Conservation (phyloP, 2,329 filamentous ascomycete species). For the Macrophomina tecta region DNA sequence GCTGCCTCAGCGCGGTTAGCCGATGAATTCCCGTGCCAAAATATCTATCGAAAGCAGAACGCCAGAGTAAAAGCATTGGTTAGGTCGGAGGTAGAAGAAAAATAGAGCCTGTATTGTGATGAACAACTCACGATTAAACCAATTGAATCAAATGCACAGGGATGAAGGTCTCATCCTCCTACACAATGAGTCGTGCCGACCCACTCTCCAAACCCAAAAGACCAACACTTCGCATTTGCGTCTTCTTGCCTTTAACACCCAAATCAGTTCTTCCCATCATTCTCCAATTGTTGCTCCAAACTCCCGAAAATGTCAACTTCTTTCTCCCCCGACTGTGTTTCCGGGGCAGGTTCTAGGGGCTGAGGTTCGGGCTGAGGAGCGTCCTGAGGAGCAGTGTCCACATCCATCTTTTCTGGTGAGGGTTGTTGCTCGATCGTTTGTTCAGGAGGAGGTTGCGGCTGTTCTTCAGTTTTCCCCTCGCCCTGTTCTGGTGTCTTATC, state of each 20-base stretch:
- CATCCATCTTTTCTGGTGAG: constrained; percentile 1
- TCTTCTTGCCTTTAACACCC: too few species aligned
- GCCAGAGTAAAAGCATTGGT: too few species aligned
- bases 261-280: constrained; percentile 24
- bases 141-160: not conserved
- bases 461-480: not conserved
- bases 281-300: constrained; percentile 52
- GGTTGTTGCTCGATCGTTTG: not conserved
- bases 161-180: too few species aligned
- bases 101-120: not conserved
- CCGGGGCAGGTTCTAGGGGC: not conserved
- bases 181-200: too few species aligned
- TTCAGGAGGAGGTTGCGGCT: not conserved
- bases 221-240: not conserved
- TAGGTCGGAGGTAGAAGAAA: not conserved
- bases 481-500: constrained; percentile 1
- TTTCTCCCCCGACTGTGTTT: constrained; percentile 4
- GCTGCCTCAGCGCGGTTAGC: too few species aligned
- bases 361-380: too few species aligned
- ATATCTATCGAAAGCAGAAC: too few species aligned
- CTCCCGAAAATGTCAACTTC: constrained; percentile 55
- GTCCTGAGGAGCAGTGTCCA: not conserved
- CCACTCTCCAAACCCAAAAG: not conserved
- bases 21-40: too few species aligned
- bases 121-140: not conserved